Evolutionary conservation across 306 rosid genomes (phyloP).

Genomic region (Trifolium repens): DNA sequence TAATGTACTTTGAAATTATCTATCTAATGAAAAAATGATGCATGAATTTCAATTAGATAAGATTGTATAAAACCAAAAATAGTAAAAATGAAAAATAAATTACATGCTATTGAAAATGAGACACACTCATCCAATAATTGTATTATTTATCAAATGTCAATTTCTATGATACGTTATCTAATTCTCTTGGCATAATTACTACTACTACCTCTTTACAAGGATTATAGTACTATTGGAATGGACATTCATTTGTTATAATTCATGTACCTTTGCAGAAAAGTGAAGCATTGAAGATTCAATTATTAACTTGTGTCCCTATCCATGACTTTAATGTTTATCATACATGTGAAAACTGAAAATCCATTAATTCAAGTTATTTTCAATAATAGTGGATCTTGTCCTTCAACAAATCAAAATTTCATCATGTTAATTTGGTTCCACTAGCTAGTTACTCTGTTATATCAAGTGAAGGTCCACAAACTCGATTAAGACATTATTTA

Average conservation of each 20-base stretch:
- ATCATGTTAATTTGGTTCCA: slow-evolving; percentile 29
- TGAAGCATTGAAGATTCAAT: slow-evolving; percentile 34
- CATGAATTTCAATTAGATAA: not conserved
- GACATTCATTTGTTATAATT: slow-evolving; percentile 8
- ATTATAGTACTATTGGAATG: slow-evolving; percentile 16
- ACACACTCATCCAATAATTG: slow-evolving; percentile 2
- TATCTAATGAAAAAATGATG: too few relatives aligned
- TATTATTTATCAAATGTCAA: slow-evolving; percentile 11
- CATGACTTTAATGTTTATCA: slow-evolving; percentile 27
- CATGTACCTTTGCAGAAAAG: slow-evolving; percentile 42
- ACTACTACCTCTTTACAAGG: not conserved
- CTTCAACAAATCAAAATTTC: slow-evolving; percentile 12
- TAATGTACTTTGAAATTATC: too few relatives aligned
- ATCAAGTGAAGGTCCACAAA: slow-evolving; percentile 45
- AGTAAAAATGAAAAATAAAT: slow-evolving; percentile 27
- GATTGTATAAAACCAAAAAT: not conserved
- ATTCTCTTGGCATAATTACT: slow-evolving; percentile 17
- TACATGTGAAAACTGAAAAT: slow-evolving; percentile 12
- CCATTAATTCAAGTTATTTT: slow-evolving; percentile 21
- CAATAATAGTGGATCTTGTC: slow-evolving; percentile 19
- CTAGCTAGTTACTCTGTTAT: slow-evolving; percentile 42
- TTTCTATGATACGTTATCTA: slow-evolving; percentile 28
- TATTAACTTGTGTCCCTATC: slow-evolving; percentile 34
- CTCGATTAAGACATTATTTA: slow-evolving; percentile 42
- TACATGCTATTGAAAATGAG: slow-evolving; percentile 35